Evolutionary conservation across 1,139 yeast genomes (phyloP).

Genomic region (Yamadazyma aaseri): DNA sequence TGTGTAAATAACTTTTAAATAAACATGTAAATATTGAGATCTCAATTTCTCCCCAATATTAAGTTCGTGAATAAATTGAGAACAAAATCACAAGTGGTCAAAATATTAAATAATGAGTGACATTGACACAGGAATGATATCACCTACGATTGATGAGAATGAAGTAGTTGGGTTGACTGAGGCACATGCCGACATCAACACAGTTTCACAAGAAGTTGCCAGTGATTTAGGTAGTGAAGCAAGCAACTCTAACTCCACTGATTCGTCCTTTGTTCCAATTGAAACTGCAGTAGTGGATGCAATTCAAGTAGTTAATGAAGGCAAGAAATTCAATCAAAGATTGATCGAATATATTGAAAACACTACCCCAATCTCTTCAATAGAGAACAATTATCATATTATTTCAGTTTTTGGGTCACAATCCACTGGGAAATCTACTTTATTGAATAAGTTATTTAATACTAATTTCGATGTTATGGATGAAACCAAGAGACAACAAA

Average conservation of each 20-base stretch:
- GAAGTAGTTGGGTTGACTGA: neutral
- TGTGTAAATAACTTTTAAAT: neutral
- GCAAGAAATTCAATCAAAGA: slow-evolving; percentile 56
- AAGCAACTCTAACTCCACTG: slow-evolving; percentile 21
- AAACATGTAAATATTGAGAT: neutral
- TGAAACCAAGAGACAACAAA: slow-evolving; percentile 74
- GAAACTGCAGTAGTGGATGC: slow-evolving; percentile 41
- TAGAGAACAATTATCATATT: slow-evolving; percentile 79
- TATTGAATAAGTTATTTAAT: slow-evolving; percentile 79
- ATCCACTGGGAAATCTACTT: slow-evolving; percentile 92
- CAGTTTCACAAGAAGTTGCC: neutral
- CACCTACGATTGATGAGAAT: slow-evolving; percentile 1
- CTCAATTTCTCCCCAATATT: neutral
- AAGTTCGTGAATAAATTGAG: neutral
- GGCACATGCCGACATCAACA: neutral
- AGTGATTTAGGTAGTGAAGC: neutral
- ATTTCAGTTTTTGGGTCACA: slow-evolving; percentile 97
- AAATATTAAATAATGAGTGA: slow-evolving; percentile 1
- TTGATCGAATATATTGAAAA: slow-evolving; percentile 40
- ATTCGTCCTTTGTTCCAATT: slow-evolving; percentile 45
- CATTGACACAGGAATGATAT: slow-evolving; percentile 2
- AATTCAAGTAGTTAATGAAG: slow-evolving; percentile 78
- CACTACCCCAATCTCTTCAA: slow-evolving; percentile 26
- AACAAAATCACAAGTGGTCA: slow-evolving; percentile 2
- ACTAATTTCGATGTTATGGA: slow-evolving; percentile 94